Base-by-base conservation (phyloP, 768 basidiomycete species). In the Hericium coralloides region DNA sequence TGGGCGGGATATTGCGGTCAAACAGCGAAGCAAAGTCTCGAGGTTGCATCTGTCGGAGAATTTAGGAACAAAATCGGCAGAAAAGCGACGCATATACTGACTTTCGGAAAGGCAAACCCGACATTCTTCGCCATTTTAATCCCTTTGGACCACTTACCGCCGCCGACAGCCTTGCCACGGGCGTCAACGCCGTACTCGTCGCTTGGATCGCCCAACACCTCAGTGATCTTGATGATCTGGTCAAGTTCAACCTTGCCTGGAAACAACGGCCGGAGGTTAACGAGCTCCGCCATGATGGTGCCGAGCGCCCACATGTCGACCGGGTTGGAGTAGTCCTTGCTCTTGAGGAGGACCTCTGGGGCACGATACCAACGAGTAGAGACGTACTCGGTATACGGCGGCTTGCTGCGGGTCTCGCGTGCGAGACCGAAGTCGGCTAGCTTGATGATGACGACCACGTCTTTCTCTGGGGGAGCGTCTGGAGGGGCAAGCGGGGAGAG, bases 251-350 rank as follows among this genome's bases (percentile, higher is more conserved):
- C 87, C 53, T 85, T 83, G 18, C 97, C 97, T 26, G 97, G 97
- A 69, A 99, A 99, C 45, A 99, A 74, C 6, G 97, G 95, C 60
- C 90, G 87, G 58, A 99, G 80, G 68, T 95, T 98, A 72, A 97
- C 80, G 56, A 98, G 77, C 70, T 99, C 97, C 8, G 95, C 92
- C 83, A 99, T 88, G 71, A 99, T 99, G 7, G 97, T 95, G 15
- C 97, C 97, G 55, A 99, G 75, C 3, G 97, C 97, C 97, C 97
- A 99, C 90, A 98, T 93, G 66, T 99, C 97, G 23, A 99, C 95
- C 4, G 97, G 94, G 66, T 89, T 90, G 10, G 92, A 95, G 67
- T 99, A 99, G 69, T 98, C 89, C 56, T 85, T 81, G 65, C 91
- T 92, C 59, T 92, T 79, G 41, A 99, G 79, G 31, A 99, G 77